Conservation (phyloP, 2,329 filamentous ascomycete species). For the Sclerotinia minor region DNA sequence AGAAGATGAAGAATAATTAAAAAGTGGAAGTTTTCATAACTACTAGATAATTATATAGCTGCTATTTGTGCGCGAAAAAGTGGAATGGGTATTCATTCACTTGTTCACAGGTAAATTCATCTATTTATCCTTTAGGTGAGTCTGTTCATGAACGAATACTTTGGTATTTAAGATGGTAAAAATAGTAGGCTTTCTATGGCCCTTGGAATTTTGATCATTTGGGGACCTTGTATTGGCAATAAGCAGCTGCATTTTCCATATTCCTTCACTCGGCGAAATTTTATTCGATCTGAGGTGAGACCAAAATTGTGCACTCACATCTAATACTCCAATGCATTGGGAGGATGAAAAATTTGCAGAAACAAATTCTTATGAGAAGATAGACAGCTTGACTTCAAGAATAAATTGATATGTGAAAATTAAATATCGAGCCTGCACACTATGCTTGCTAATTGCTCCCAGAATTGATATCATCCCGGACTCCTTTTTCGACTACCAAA, state of each 20-base stretch:
- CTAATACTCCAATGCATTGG: too few species aligned
- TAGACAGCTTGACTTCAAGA: background rate
- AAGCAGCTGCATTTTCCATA: background rate
- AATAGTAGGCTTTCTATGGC: background rate
- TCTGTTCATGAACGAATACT: too few species aligned
- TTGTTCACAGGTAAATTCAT: too few species aligned
- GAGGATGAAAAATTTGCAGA: background rate
- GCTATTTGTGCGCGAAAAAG: too few species aligned
- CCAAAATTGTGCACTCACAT: background rate
- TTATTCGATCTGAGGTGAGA: background rate
- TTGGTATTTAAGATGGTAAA: background rate
- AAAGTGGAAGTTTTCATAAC: too few species aligned
- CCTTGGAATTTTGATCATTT: background rate
- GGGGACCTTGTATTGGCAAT: background rate
- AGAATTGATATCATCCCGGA: background rate
- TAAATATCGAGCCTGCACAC: background rate
- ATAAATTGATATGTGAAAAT: background rate
- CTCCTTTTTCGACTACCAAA: background rate
- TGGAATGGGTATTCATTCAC: too few species aligned
- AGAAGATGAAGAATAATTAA: too few species aligned
- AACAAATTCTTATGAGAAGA: background rate
- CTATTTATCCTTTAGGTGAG: too few species aligned
- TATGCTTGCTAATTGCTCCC: constrained; percentile 17
- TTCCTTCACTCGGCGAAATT: background rate
- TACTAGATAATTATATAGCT: too few species aligned